These are phyloP conservation scores for Skeletonema menzelii DNA, from an alignment of 108 stramenopile genomes.

Conservation along the genomic window DNA sequence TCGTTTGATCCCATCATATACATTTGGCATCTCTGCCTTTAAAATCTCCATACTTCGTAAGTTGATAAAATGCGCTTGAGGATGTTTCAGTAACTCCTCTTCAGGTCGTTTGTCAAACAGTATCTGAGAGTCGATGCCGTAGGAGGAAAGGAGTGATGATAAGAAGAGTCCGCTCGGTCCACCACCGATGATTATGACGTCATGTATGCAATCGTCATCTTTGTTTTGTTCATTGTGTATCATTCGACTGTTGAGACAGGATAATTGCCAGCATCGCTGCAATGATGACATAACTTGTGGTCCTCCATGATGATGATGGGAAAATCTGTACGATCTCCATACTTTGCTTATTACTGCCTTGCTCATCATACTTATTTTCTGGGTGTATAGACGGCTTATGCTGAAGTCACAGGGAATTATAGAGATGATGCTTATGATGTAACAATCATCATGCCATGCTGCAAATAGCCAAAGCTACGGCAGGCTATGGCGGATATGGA, in stretches of 20 bases:
- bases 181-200: constrained; percentile 73
- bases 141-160: constrained; percentile 63
- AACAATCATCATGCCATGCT: too few species aligned
- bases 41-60: constrained; percentile 91
- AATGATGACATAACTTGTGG: neutral
- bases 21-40: constrained; percentile 39
- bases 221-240: neutral
- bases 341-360: too few species aligned
- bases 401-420: too few species aligned
- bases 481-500: too few species aligned
- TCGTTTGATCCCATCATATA: constrained; percentile 40
- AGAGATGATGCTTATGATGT: too few species aligned
- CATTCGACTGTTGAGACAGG: neutral
- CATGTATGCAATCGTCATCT: neutral
- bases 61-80: constrained; percentile 95
- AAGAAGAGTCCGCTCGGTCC: constrained; percentile 77
- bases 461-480: too few species aligned
- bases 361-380: too few species aligned
- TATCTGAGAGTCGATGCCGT: constrained; percentile 47
- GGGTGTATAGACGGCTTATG: too few species aligned
- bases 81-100: constrained; percentile 65
- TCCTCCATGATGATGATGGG: neutral
- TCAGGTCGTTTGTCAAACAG: constrained; percentile 62
- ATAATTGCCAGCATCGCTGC: neutral
- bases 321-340: too few species aligned